These are phyloP conservation scores for Eucalyptus regnans DNA, from an alignment of 345 rosid genomes.

Conservation along the genomic window DNA sequence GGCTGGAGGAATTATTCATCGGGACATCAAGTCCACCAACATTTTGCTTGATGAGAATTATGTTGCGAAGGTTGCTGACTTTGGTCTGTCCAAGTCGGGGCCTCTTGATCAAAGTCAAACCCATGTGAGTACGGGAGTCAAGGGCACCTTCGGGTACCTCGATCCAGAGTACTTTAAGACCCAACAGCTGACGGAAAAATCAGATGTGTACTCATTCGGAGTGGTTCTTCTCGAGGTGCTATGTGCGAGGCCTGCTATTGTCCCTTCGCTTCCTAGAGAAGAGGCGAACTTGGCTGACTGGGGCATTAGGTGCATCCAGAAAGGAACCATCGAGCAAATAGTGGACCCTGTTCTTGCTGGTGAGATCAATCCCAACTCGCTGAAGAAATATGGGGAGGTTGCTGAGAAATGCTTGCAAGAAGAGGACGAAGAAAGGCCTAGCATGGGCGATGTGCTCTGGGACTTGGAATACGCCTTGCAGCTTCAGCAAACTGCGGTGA, in stretches of 20 bases:
- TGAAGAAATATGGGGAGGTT: slow-evolving; percentile 30
- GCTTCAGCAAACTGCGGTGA: slow-evolving; percentile 15
- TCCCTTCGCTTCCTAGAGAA: slow-evolving; percentile 14
- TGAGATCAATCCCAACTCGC: slow-evolving; percentile 24
- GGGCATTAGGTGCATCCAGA: slow-evolving; percentile 12
- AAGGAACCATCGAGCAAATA: slow-evolving; percentile 25
- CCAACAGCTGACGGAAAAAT: slow-evolving; percentile 40
- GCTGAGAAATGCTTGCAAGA: slow-evolving; percentile 56
- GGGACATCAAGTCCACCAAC: slow-evolving; percentile 52
- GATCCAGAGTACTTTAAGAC: slow-evolving; percentile 44
- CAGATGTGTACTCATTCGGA: slow-evolving; percentile 52
- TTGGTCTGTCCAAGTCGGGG: slow-evolving; percentile 40
- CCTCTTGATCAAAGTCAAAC: slow-evolving; percentile 5
- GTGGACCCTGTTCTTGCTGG: slow-evolving; percentile 19
- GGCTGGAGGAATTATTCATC: slow-evolving; percentile 34
- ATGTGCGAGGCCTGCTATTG: slow-evolving; percentile 36
- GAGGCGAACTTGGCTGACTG: slow-evolving; percentile 44
- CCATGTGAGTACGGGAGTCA: slow-evolving; percentile 24
- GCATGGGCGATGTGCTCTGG: slow-evolving; percentile 58
- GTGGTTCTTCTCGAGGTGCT: slow-evolving; percentile 46
- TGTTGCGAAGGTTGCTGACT: slow-evolving; percentile 49
- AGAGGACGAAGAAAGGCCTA: slow-evolving; percentile 30
- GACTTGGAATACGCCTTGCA: slow-evolving; percentile 34
- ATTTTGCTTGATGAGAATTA: slow-evolving; percentile 31
- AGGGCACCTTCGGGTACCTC: slow-evolving; percentile 50